phyloP scores from a whole-genome alignment of 1,284 basidiomycete species.

The Cronartium quercuum region DNA sequence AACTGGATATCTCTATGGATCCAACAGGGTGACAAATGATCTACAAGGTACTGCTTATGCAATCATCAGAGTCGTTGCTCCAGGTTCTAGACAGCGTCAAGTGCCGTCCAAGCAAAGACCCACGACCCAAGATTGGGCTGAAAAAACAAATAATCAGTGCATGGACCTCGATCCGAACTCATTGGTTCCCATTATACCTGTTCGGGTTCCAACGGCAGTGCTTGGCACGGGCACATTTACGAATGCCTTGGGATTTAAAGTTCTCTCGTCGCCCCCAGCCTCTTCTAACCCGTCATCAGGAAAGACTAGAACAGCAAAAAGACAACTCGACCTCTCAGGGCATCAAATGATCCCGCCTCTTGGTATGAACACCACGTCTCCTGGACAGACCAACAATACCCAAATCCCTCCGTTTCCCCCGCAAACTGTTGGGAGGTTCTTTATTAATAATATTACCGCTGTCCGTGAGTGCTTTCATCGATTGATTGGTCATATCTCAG shows the following conservation, averaged over 20 bases:
- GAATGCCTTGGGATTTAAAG: background rate
- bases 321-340: too few species aligned
- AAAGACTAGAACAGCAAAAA: too few species aligned
- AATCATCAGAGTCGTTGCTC: background rate
- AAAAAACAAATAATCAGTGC: background rate
- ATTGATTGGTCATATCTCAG: too few species aligned
- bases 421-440: background rate
- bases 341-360: too few species aligned
- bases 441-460: background rate
- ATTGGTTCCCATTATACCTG: background rate
- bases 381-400: background rate
- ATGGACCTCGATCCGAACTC: background rate
- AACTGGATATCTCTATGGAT: too few species aligned
- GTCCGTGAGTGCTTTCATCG: too few species aligned
- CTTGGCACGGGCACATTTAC: background rate
- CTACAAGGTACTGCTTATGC: conserved; percentile 15
- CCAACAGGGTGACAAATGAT: conserved; percentile 28
- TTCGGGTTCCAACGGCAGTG: background rate
- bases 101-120: background rate
- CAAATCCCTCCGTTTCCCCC: background rate
- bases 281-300: too few species aligned
- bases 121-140: background rate
- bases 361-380: background rate
- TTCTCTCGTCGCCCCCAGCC: background rate
- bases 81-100: background rate